A percentile compares a stretch with the other conserved stretches of the same genome.
These are phyloP conservation scores for Pleomassaria siparia DNA, from an alignment of 2,329 filamentous ascomycete genomes.

Conservation along the genomic window DNA sequence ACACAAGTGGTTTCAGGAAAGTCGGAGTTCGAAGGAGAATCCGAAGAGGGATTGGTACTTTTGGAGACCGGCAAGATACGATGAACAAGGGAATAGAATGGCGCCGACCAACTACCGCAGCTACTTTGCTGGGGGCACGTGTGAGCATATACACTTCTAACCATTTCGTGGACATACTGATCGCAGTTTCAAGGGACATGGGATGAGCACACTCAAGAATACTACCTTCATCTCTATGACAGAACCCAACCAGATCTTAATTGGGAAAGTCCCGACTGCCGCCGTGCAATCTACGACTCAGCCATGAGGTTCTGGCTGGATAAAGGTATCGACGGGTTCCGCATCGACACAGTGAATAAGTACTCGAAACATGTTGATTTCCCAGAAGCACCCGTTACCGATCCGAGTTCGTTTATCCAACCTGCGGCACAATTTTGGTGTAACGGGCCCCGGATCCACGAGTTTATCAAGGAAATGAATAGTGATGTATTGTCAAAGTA, in stretches of 20 bases:
- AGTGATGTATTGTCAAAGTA: conserved; percentile 57
- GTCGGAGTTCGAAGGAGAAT: conserved; percentile 60
- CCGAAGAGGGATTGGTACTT: conserved; percentile 73
- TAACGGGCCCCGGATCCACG: conserved; percentile 61
- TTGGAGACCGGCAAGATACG: conserved; percentile 61
- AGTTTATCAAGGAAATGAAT: conserved; percentile 58
- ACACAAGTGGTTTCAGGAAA: conserved; percentile 71
- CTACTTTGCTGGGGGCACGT: conserved; percentile 43
- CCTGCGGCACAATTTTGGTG: conserved; percentile 54
- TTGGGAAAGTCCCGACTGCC: conserved; percentile 50
- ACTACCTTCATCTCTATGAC: conserved; percentile 52
- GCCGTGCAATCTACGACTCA: conserved; percentile 48
- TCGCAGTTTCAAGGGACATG: conserved; percentile 39
- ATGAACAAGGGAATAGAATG: conserved; percentile 54
- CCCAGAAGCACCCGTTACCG: conserved; percentile 46
- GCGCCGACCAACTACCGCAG: conserved; percentile 60
- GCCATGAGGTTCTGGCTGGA: conserved; percentile 53
- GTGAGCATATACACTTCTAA: conserved; percentile 7
- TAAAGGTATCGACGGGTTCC: conserved; percentile 49
- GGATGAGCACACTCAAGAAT: conserved; percentile 50
- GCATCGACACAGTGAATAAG: conserved; percentile 53
- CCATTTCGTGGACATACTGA: not conserved
- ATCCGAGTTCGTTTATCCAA: conserved; percentile 48
- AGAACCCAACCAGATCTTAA: conserved; percentile 52
- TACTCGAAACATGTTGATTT: conserved; percentile 50